phyloP scores from a whole-genome alignment of 441 rosid species.

The Euphorbia schlechtendalii region DNA sequence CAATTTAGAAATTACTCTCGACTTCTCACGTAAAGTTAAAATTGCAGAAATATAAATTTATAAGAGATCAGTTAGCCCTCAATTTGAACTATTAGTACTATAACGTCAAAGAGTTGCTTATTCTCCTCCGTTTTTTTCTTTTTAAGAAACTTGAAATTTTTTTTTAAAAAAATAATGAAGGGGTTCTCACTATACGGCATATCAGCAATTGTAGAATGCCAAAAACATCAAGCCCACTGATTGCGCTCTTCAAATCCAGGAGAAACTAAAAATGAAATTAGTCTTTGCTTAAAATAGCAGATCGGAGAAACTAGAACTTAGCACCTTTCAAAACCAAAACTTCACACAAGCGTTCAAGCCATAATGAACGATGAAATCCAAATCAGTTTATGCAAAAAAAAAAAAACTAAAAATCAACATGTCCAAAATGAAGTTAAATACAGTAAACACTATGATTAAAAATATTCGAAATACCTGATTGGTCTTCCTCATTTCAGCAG shows the following conservation, averaged over 20 bases:
- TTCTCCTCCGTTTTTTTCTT: not conserved
- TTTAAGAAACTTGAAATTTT: not conserved
- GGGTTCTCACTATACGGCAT: not conserved
- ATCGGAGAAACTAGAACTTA: not conserved
- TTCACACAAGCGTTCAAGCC: not conserved
- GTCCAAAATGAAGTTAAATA: not conserved
- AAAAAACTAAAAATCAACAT: not conserved
- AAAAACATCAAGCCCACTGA: too few relatives aligned
- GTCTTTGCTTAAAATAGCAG: not conserved
- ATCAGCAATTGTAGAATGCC: not conserved
- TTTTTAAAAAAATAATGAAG: not conserved
- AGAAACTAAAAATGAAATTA: not conserved
- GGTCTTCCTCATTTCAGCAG: conserved; percentile 75
- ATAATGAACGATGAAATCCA: not conserved
- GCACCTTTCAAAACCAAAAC: not conserved
- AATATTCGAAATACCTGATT: conserved; percentile 39
- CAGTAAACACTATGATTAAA: not conserved
- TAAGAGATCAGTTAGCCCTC: not conserved
- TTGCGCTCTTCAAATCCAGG: not conserved
- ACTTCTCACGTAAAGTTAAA: not conserved
- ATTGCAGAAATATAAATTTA: not conserved
- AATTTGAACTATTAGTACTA: not conserved
- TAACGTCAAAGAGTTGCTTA: not conserved
- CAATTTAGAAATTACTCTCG: not conserved
- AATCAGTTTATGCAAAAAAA: not conserved